A percentile compares a stretch with the other conserved stretches of the same genome.
These are phyloP conservation scores for Lippia alba DNA, from an alignment of 305 asterid genomes.

Conservation along the genomic window DNA sequence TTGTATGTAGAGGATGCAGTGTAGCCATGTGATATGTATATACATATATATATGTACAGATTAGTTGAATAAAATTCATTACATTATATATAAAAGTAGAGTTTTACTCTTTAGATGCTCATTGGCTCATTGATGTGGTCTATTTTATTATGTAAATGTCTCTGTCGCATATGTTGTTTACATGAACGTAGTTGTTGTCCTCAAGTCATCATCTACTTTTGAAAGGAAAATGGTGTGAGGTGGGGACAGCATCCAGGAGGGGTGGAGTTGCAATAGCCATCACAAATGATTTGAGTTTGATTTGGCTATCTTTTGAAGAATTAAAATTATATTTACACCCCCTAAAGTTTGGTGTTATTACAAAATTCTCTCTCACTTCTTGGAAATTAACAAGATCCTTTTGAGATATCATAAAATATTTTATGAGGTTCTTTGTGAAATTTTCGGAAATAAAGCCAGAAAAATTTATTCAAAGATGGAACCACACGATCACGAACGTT, in stretches of 20 bases:
- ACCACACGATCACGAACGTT: no score
- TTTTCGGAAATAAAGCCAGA: no score
- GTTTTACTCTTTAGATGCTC: neutral
- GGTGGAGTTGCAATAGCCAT: neutral
- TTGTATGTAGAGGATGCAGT: conserved; percentile 18
- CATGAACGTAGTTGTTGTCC: neutral
- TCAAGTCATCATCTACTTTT: neutral
- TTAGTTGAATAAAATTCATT: conserved; percentile 30
- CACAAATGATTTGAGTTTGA: neutral
- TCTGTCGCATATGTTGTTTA: neutral
- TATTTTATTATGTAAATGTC: neutral
- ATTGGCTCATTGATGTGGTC: no score
- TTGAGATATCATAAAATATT: neutral
- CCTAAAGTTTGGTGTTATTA: no score
- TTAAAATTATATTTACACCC: no score
- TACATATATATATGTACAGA: conserved; percentile 31
- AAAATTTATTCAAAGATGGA: no score
- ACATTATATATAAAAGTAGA: neutral
- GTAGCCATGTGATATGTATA: conserved; percentile 15
- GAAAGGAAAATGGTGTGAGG: neutral
- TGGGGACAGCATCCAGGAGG: neutral
- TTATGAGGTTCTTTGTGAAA: neutral
- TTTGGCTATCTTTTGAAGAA: neutral
- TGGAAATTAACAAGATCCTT: neutral
- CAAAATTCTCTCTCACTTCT: neutral